Evolutionary conservation across 2,329 filamentous ascomycete genomes (phyloP).

Genomic region (Tricladium varicosporioides): DNA sequence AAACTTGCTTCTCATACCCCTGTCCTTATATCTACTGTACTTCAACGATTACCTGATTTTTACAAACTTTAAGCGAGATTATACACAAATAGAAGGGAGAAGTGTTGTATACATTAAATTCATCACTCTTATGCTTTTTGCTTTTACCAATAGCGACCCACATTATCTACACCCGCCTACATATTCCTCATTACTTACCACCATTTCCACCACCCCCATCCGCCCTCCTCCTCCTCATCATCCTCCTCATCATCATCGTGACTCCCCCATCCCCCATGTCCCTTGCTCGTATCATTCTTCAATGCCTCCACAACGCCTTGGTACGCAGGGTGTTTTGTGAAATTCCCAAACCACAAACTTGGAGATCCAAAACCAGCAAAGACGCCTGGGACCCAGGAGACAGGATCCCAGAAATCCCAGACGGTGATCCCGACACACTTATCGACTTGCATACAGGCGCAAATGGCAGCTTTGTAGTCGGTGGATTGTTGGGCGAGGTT

Average conservation of each 20-base stretch:
- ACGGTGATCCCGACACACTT: slow-evolving; percentile 31
- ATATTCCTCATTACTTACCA: too few species aligned
- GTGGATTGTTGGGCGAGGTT: slow-evolving; percentile 43
- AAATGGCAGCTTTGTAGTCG: slow-evolving; percentile 40
- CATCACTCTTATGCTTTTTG: too few species aligned
- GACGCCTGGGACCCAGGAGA: slow-evolving; percentile 24
- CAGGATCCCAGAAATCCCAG: slow-evolving; percentile 32
- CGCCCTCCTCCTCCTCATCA: too few species aligned
- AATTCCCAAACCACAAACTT: slow-evolving; percentile 19
- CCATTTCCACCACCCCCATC: neutral
- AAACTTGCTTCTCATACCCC: too few species aligned
- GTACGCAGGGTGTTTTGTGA: slow-evolving; percentile 26
- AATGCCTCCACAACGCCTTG: slow-evolving; percentile 33
- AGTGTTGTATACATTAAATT: too few species aligned
- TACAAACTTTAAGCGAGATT: neutral
- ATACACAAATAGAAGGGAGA: too few species aligned
- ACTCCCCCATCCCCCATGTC: neutral
- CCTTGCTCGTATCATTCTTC: slow-evolving; percentile 32
- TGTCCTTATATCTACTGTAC: too few species aligned
- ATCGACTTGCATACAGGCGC: slow-evolving; percentile 25
- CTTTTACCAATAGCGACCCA: too few species aligned
- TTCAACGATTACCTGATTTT: neutral
- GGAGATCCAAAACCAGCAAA: slow-evolving; percentile 22
- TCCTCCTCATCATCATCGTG: neutral
- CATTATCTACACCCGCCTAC: too few species aligned